Evolutionary conservation across 2,329 filamentous ascomycete genomes (phyloP).

Genomic region (Lasiodiplodia sp.): DNA sequence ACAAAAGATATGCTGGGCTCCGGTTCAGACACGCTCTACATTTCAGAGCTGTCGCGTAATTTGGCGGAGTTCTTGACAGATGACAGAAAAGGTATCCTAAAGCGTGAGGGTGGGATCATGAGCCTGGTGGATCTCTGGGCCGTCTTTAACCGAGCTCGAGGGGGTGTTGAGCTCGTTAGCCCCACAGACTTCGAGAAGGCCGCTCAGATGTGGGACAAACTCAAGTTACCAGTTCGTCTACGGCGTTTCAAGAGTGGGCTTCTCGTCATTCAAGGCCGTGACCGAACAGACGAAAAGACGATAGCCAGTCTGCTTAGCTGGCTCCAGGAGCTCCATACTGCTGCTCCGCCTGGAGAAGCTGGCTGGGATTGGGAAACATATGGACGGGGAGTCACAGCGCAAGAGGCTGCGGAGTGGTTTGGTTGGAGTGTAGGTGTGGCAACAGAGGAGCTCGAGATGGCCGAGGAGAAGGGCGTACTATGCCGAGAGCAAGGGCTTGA

Average conservation of each 20-base stretch:
- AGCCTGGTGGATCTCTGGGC: slow-evolving; percentile 51
- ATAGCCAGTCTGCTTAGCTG: slow-evolving; percentile 77
- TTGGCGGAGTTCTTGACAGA: slow-evolving; percentile 50
- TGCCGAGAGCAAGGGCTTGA: slow-evolving; percentile 93
- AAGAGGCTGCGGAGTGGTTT: slow-evolving; percentile 87
- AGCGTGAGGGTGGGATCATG: slow-evolving; percentile 48
- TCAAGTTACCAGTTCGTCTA: slow-evolving; percentile 84
- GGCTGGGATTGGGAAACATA: slow-evolving; percentile 79
- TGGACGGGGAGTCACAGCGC: slow-evolving; percentile 85
- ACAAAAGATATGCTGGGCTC: slow-evolving; percentile 92
- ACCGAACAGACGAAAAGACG: slow-evolving; percentile 90
- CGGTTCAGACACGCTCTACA: slow-evolving; percentile 82
- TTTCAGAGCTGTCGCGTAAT: slow-evolving; percentile 64
- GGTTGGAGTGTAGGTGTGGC: slow-evolving; percentile 98
- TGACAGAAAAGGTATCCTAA: slow-evolving; percentile 45
- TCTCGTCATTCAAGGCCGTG: slow-evolving; percentile 88
- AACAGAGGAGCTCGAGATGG: slow-evolving; percentile 95
- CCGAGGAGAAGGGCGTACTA: slow-evolving; percentile 84
- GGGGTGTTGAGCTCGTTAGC: slow-evolving; percentile 92
- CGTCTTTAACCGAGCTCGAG: slow-evolving; percentile 90
- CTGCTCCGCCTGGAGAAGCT: slow-evolving; percentile 69
- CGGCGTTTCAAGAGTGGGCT: slow-evolving; percentile 91
- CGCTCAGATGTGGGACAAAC: slow-evolving; percentile 83
- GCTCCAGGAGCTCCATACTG: slow-evolving; percentile 75
- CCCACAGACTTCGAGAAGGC: slow-evolving; percentile 92